Base-by-base conservation (phyloP, 2,329 filamentous ascomycete species). In the Xylariaceae sp. region DNA sequence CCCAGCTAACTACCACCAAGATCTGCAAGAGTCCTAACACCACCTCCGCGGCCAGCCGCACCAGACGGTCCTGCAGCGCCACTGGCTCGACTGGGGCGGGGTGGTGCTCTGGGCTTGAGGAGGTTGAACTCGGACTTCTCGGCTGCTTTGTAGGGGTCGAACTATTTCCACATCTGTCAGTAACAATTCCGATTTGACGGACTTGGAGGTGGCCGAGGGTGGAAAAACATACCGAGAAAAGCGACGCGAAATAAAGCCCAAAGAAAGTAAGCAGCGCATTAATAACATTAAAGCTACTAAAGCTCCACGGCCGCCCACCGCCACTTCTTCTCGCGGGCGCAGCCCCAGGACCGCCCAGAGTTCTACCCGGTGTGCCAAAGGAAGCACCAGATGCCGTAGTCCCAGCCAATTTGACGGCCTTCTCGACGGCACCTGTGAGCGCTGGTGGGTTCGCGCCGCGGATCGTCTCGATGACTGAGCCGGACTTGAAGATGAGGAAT, bases 401-500 rank as follows among this genome's bases (percentile, higher is more conserved):
- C 7, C 70, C 70, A 4, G 70, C 72, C 15, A 85, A 71, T 65
- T 80, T 81, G 45, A 83, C 73, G 3, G 81, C 82, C 66, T 59
- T 87, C 62, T 86, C 84, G 56, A 96, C 85, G 19, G 88, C 89
- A 48, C 83, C 78, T 33, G 84, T 86, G 39, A 99, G 82, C 45
- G 83, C 85, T 11, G 83, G 77, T 1, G 85, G 81, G 72, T 96
- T 88, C 32, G 91, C 90, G 60, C 94, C 94, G 63, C 81, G 80
- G 64, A 96, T 83, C 31, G 87, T 90, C 58, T 89, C 80, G 64
- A 88, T 78, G 62, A 86, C 82, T 57, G 79, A 75, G 61, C 86
- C 85, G 65, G 82, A 83, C 72, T 89, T 86, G 77, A 90, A 91
- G 70, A 97, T 84, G 67, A 96, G 81, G 72, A 99, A 97, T 45